Evolutionary conservation across 768 basidiomycete genomes (phyloP), one percentile per base, ranked within the genome.

Genomic region (Pleurotus citrinopileatus): DNA sequence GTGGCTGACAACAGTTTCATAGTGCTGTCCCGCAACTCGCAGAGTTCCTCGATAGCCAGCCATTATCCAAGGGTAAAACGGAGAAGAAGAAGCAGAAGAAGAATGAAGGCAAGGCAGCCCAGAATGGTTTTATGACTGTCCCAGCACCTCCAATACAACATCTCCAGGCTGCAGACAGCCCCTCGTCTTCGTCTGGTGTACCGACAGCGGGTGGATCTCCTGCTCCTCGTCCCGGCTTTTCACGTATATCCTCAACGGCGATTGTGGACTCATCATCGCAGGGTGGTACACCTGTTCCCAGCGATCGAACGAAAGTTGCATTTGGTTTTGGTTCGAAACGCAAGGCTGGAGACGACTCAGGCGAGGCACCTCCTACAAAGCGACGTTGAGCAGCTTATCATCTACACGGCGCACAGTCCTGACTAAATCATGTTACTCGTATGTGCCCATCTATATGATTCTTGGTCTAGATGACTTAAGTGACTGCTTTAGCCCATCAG

Each of bases 11-110:
- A n/a, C n/a, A n/a, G n/a, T 40, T 29, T 26, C 67, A 2, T 56
- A 94, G 91, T 51, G 90, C 91, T 53, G 91, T 93, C 3, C 91
- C 91, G n/a, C 91, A 92, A 70, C 84, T 80, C 3, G 77, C 81
- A 1, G 89, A 90, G 59, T 91, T 91, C 67, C 71, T 94, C 52
- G 91, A 94, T 58, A 75, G 84, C 13, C 89, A 89, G 58, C 88
- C 89, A 2, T 71, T 94, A 10, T 80, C 87, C 0, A 94, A 94
- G 66, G 86, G 87, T 29, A 92, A 91, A 69, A 87, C 88, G 3
- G 89, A 90, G 64, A 90, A 88, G 67, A 75, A 78, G 55, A 91
- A 89, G 68, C 86, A 52, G 43, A 59, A 84, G 67, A 92, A 91
- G 74, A 91, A 90, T 64, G 86, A 87, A 55, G 77, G 71, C 43